phyloP scores from a whole-genome alignment of 768 basidiomycete genomes.

The Panaeolus cyanescens region DNA sequence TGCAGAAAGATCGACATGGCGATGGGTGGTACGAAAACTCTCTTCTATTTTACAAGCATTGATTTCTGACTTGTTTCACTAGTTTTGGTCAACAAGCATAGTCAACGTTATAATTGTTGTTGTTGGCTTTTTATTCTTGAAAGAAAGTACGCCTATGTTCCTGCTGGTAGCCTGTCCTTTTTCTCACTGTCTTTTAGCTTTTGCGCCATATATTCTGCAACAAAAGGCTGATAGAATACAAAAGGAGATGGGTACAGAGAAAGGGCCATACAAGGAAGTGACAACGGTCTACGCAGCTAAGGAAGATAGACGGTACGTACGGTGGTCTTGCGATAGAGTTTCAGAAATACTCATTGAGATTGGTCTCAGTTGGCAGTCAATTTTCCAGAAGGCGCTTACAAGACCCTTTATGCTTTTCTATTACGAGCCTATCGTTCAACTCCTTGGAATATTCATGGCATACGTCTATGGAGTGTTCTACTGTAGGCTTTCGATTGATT shows the following conservation, averaged over 20 bases:
- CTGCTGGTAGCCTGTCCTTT: background rate
- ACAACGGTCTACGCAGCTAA: slow-evolving; percentile 48
- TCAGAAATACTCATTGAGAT: background rate
- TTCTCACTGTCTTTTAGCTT: slow-evolving; percentile 40
- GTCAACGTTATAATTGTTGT: slow-evolving; percentile 55
- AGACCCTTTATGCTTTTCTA: slow-evolving; percentile 71
- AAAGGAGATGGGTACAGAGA: slow-evolving; percentile 49
- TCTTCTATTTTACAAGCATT: too few species aligned
- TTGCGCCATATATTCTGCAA: slow-evolving; percentile 45
- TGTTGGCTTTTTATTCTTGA: slow-evolving; percentile 55
- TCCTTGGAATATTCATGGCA: slow-evolving; percentile 69
- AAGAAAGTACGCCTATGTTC: slow-evolving; percentile 53
- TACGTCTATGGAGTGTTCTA: slow-evolving; percentile 68
- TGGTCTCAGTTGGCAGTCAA: slow-evolving; percentile 36
- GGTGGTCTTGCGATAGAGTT: background rate
- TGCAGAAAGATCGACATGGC: slow-evolving; percentile 63
- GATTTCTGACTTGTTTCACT: background rate
- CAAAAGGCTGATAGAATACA: slow-evolving; percentile 51
- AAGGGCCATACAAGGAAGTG: slow-evolving; percentile 35
- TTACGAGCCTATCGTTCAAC: slow-evolving; percentile 66
- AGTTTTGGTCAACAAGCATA: slow-evolving; percentile 73
- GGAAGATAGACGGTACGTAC: slow-evolving; percentile 44
- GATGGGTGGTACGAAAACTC: slow-evolving; percentile 63
- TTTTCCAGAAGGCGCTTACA: slow-evolving; percentile 54
- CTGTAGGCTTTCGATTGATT: slow-evolving; percentile 47